Percentiles rank a stretch among this genome's conserved stretches.
Conservation (phyloP, 495 filamentous ascomycete genomes). For the Talaromyces ruber region DNA sequence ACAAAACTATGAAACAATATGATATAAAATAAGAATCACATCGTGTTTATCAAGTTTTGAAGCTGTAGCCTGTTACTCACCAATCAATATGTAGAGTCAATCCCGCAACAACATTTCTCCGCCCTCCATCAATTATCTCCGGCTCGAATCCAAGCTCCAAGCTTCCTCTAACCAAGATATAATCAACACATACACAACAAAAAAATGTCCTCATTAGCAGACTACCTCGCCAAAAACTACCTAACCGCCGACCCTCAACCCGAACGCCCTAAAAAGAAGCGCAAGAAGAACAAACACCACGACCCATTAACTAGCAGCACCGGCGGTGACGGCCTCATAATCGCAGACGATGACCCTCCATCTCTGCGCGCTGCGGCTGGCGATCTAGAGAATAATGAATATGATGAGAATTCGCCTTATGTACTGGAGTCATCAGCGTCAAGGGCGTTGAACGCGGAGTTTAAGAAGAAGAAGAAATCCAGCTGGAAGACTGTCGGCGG, state of each 20-base stretch:
- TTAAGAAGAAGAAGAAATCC: constrained; percentile 68
- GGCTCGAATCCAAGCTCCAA: neutral
- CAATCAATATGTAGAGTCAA: neutral
- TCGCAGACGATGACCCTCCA: constrained; percentile 82
- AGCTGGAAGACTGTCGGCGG: constrained; percentile 66
- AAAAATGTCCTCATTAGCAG: constrained; percentile 46
- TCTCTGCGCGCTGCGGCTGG: constrained; percentile 49
- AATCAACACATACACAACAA: neutral
- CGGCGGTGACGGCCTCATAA: constrained; percentile 55
- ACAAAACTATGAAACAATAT: neutral
- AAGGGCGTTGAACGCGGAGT: constrained; percentile 45
- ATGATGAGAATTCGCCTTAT: constrained; percentile 30
- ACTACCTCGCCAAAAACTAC: constrained; percentile 93
- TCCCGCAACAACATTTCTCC: constrained; percentile 8
- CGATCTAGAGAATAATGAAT: constrained; percentile 29
- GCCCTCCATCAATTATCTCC: neutral
- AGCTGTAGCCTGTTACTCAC: neutral
- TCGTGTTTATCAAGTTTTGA: neutral
- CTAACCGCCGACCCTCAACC: constrained; percentile 59
- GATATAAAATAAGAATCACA: neutral
- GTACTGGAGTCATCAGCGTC: constrained; percentile 34
- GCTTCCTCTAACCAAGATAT: neutral
- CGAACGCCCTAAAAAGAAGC: constrained; percentile 63
- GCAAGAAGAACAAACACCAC: constrained; percentile 74
- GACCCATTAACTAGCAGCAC: constrained; percentile 22